Evolutionary conservation across 1,284 basidiomycete genomes (phyloP).

Genomic region (Porogramme epimiltina): DNA sequence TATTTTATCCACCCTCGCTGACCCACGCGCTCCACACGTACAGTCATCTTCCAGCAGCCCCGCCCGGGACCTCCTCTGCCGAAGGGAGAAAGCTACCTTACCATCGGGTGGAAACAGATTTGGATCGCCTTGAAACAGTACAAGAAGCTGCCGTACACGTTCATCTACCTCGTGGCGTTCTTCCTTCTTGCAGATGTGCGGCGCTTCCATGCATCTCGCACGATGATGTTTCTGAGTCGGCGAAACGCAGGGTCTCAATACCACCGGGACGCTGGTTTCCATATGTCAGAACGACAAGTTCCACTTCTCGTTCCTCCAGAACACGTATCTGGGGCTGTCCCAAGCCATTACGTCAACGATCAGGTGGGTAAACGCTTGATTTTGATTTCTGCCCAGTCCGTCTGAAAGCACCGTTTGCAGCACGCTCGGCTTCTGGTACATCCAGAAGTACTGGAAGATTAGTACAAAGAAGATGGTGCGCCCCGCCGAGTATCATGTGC

Average conservation of each 20-base stretch:
- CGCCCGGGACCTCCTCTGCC: conserved; percentile 75
- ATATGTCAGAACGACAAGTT: conserved; percentile 83
- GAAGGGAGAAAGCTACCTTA: conserved; percentile 70
- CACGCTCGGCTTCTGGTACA: conserved; percentile 79
- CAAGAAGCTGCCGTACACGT: conserved; percentile 74
- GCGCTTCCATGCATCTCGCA: conserved; percentile 4
- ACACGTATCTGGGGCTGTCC: conserved; percentile 74
- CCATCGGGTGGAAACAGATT: conserved; percentile 85
- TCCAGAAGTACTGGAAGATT: conserved; percentile 78
- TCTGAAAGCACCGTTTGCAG: conserved; percentile 31
- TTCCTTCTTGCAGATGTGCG: conserved; percentile 78
- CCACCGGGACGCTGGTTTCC: conserved; percentile 72
- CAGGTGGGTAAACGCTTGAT: conserved; percentile 22
- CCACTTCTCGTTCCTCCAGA: conserved; percentile 71
- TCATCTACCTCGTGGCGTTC: conserved; percentile 73
- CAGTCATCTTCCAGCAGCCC: conserved; percentile 77
- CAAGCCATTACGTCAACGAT: conserved; percentile 74
- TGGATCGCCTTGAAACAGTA: conserved; percentile 71
- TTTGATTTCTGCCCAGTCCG: neutral
- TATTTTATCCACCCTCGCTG: neutral
- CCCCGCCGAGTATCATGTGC: neutral
- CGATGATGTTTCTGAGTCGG: neutral
- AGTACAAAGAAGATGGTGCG: conserved; percentile 76
- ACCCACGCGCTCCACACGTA: neutral
- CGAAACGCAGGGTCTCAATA: conserved; percentile 65